A percentile compares a stretch with the other conserved stretches of the same genome.
These are phyloP conservation scores for Eucalyptus sideroxylon DNA, from an alignment of 345 rosid species.

Conservation along the genomic window DNA sequence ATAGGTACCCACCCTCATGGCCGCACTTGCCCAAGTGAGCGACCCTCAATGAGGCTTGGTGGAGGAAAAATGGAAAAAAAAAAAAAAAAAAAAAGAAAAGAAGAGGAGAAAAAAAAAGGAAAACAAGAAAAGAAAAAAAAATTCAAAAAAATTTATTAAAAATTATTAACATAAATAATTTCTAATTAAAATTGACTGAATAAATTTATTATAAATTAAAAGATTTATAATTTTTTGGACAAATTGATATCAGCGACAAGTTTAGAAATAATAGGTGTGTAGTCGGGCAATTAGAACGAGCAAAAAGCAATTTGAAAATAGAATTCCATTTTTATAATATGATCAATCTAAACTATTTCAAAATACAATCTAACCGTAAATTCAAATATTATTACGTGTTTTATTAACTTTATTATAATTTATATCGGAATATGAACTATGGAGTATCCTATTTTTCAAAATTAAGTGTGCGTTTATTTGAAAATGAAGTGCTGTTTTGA, in stretches of 20 bases:
- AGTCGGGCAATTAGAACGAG: rapidly evolving
- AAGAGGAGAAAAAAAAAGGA: rapidly evolving
- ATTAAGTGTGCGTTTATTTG: neutral
- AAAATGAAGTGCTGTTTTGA: neutral
- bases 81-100: too few relatives aligned
- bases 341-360: neutral
- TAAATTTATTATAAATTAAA: too few relatives aligned
- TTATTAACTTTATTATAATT: too few relatives aligned
- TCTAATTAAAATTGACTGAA: rapidly evolving
- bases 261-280: neutral
- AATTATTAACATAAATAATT: rapidly evolving
- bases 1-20: too few relatives aligned
- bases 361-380: neutral
- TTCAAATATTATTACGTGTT: too few relatives aligned
- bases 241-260: rapidly evolving
- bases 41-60: too few relatives aligned
- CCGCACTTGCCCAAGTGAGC: rapidly evolving
- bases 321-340: neutral
- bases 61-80: too few relatives aligned
- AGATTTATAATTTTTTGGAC: too few relatives aligned
- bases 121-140: too few relatives aligned
- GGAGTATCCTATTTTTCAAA: neutral
- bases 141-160: too few relatives aligned
- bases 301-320: neutral
- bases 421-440: neutral